These are phyloP conservation scores for Pestalotiopsis sp. DNA, from an alignment of 2,329 filamentous ascomycete species.

Conservation along the genomic window DNA sequence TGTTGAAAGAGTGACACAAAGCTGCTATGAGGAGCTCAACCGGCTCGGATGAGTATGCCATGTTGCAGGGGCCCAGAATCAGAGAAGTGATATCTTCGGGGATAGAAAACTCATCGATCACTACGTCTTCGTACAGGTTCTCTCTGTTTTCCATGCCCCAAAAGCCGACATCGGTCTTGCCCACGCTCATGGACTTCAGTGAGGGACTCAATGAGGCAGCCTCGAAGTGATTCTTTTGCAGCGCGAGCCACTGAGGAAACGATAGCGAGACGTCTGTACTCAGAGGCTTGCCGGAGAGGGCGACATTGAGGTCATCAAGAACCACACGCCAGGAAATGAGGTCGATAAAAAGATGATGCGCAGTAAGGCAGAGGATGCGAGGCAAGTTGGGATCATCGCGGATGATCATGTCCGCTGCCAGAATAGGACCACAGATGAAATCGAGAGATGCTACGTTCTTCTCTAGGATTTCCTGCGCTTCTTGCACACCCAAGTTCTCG, in stretches of 20 bases:
- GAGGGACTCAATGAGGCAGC: not conserved
- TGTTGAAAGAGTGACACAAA: not conserved
- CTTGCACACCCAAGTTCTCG: too few relatives aligned
- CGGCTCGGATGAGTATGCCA: not conserved
- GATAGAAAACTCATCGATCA: not conserved
- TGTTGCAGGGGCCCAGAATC: not conserved
- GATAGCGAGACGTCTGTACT: not conserved
- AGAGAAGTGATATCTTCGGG: not conserved
- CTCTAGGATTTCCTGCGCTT: not conserved
- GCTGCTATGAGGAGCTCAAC: not conserved
- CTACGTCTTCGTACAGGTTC: not conserved
- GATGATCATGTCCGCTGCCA: not conserved
- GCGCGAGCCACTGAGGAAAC: not conserved
- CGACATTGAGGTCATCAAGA: not conserved
- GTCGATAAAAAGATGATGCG: not conserved
- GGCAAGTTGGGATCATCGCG: not conserved
- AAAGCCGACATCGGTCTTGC: not conserved
- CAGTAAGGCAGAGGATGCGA: not conserved
- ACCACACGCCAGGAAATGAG: not conserved
- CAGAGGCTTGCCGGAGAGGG: not conserved
- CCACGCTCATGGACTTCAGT: not conserved
- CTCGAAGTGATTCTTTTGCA: not conserved
- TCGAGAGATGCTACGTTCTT: not conserved
- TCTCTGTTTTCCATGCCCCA: not conserved
- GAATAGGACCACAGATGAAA: not conserved